Evolutionary conservation across 179 eudicot species (phyloP).

Genomic region (Carnegiea gigantea): DNA sequence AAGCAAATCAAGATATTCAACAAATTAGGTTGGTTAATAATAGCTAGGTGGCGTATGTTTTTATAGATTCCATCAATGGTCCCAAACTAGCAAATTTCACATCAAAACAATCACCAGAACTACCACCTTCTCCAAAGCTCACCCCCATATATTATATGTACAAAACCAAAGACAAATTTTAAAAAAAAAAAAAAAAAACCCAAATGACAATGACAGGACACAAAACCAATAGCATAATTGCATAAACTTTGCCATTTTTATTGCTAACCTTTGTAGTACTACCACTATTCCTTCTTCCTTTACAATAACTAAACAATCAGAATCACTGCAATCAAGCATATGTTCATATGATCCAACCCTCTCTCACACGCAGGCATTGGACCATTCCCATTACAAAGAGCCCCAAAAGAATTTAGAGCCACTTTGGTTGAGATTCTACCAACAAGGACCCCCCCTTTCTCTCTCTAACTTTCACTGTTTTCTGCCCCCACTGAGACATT

Average conservation of each 20-base stretch:
- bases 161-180: conserved; percentile 5
- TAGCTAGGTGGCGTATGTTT: conserved; percentile 35
- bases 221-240: background rate
- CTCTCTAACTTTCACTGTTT: conserved; percentile 25
- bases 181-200: background rate
- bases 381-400: conserved; percentile 19
- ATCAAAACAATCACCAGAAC: conserved; percentile 19
- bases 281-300: conserved; percentile 12
- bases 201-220: conserved; percentile 13
- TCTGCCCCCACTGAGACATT: conserved; percentile 28
- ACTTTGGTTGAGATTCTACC: conserved; percentile 38
- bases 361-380: background rate
- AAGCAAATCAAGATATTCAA: no score
- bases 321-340: conserved; percentile 15
- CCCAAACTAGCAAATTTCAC: conserved; percentile 21
- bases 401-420: conserved; percentile 2
- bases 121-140: background rate
- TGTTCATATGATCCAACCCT: conserved; percentile 15
- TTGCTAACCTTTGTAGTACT: conserved; percentile 11
- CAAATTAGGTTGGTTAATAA: conserved; percentile 18
- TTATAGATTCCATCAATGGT: conserved; percentile 33
- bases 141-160: background rate
- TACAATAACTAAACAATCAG: conserved; percentile 22
- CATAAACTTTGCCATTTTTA: conserved; percentile 25
- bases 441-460: conserved; percentile 14